A percentile compares a stretch with the other conserved stretches of the same genome.
Conservation (phyloP, 75 land plant species). For the Isoetes taiwanensis region DNA sequence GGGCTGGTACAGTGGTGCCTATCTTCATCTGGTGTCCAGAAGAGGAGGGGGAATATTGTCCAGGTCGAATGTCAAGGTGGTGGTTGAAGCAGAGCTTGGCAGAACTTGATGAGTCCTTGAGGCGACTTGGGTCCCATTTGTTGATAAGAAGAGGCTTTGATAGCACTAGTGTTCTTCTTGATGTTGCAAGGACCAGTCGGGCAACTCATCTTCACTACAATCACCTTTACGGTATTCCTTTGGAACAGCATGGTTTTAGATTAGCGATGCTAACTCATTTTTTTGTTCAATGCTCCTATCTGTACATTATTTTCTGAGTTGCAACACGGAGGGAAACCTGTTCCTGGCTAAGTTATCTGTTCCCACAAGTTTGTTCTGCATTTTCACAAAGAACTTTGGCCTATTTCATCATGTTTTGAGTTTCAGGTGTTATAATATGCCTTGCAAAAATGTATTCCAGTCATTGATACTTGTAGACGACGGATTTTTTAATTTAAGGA, state of each 20-base stretch:
- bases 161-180: background rate
- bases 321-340: too few relatives aligned
- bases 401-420: background rate
- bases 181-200: background rate
- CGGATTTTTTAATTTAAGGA: background rate
- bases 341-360: too few relatives aligned
- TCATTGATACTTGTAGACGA: too few relatives aligned
- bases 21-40: constrained; percentile 70
- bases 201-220: constrained; percentile 62
- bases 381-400: too few relatives aligned
- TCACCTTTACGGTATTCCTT: constrained; percentile 78
- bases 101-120: constrained; percentile 45
- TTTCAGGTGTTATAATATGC: background rate
- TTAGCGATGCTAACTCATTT: too few relatives aligned
- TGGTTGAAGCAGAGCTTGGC: constrained; percentile 60
- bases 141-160: background rate
- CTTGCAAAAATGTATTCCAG: background rate
- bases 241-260: too few relatives aligned
- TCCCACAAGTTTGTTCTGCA: too few relatives aligned
- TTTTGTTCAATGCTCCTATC: too few relatives aligned
- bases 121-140: constrained; percentile 40
- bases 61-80: constrained; percentile 80
- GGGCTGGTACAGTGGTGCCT: constrained; percentile 46
- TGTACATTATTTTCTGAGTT: too few relatives aligned
- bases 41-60: constrained; percentile 56